Percentiles rank a stretch among this genome's conserved stretches.
Conservation (phyloP, 2,329 filamentous ascomycete species). For the Paraphaeosphaeria sporulosa region DNA sequence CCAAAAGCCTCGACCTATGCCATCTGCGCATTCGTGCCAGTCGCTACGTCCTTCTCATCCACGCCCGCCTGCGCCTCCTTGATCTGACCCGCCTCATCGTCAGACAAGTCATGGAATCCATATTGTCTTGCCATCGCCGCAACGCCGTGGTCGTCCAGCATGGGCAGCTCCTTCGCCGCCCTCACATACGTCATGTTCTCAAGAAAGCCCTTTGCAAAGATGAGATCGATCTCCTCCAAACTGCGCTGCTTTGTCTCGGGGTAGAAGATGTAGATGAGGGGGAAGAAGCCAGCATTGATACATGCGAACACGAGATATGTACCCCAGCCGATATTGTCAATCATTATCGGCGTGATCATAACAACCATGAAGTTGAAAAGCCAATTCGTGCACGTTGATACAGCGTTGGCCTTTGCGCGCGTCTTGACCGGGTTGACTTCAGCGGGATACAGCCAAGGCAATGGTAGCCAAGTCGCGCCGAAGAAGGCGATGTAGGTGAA, state of each 20-base stretch:
- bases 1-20: slow-evolving; percentile 8
- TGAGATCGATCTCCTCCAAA: slow-evolving; percentile 61
- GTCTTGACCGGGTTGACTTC: slow-evolving; percentile 64
- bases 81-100: slow-evolving; percentile 39
- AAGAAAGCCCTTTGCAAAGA: slow-evolving; percentile 53
- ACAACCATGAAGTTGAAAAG: slow-evolving; percentile 58
- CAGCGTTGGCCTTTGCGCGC: slow-evolving; percentile 63
- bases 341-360: slow-evolving; percentile 54
- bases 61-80: background rate
- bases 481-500: slow-evolving; percentile 76
- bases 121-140: slow-evolving; percentile 43
- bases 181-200: slow-evolving; percentile 48
- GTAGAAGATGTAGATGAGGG: slow-evolving; percentile 63
- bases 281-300: slow-evolving; percentile 61
- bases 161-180: slow-evolving; percentile 47
- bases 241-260: slow-evolving; percentile 61
- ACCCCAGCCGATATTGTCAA: slow-evolving; percentile 48
- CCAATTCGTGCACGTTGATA: slow-evolving; percentile 64
- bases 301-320: slow-evolving; percentile 60
- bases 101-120: slow-evolving; percentile 38
- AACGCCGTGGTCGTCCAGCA: slow-evolving; percentile 44
- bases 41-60: slow-evolving; percentile 22
- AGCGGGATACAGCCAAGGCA: slow-evolving; percentile 66
- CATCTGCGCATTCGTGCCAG: slow-evolving; percentile 13
- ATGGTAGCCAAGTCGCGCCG: slow-evolving; percentile 69